Base-by-base conservation (phyloP, 768 basidiomycete species). In the Podaxis sp. region DNA sequence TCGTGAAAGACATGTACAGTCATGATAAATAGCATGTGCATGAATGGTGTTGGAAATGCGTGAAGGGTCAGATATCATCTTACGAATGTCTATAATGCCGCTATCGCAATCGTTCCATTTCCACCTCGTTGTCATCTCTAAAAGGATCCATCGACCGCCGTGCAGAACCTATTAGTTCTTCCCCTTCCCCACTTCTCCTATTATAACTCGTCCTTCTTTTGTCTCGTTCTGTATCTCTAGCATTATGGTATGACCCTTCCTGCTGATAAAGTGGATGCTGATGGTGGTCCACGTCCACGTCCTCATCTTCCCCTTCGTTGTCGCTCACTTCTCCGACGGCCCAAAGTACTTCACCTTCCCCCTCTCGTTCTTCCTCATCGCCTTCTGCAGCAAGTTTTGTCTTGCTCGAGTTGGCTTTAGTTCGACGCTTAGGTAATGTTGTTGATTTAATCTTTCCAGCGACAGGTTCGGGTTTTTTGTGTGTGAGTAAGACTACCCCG, bases 401-500 rank as follows among this genome's bases (percentile, higher is more conserved):
- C 57, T 65, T 50, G 24, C 65, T 52, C 15, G 51, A 40, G 62
- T 61, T 63, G 67, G 68, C 64, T 66, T 62, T 48, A 52, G 70
- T 54, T 69, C 68, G 30, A 38, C 69, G 60, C 63, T 65, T 69
- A 58, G 79, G 72, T 49, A 77, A 57, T 28, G 75, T 68, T 20
- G 75, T 69, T 17, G 76, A 71, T 64, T 77, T 70, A 60, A 72
- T 65, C 67, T 75, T 72, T 63, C 71, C 67, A 58, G 71, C 66
- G 36, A 71, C 68, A 55, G 81, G 76, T 72, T 92, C 90, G 0
- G 93, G 89, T 69, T 96, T 95, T 79, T 98, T 96, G 77, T 92
- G 87, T 3, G 95, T 96, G 26, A 98, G 80, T 1, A 98, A 84
- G n/a, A 96, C 90, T 56, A 99, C 96, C 10, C 96, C 96, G 0